phyloP scores from a whole-genome alignment of 139 green algal genomes.

The Chlorella sp. region DNA sequence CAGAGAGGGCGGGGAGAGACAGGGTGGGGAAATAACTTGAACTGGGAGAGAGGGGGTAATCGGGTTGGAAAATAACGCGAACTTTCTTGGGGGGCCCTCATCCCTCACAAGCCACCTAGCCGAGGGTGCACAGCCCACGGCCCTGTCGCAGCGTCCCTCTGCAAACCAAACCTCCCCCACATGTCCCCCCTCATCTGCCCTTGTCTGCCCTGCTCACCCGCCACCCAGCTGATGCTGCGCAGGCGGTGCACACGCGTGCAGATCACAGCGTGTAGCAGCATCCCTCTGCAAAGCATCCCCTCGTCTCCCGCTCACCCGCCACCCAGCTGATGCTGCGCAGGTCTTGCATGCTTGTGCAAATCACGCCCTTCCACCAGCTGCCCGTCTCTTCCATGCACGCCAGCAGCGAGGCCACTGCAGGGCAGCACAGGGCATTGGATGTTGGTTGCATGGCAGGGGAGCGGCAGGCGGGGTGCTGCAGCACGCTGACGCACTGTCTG shows the following conservation, averaged over 20 bases:
- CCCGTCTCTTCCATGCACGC: slow-evolving; percentile 27
- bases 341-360: background rate
- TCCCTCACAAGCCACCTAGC: background rate
- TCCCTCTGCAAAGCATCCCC: background rate
- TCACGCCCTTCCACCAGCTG: slow-evolving; percentile 9
- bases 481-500: no score
- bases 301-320: background rate
- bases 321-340: slow-evolving; percentile 11
- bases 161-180: no score
- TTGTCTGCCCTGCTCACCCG: background rate
- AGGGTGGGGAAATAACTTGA: no score
- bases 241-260: background rate
- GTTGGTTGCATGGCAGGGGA: no score
- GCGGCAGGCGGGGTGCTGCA: no score
- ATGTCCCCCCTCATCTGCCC: no score
- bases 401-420: background rate
- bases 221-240: background rate
- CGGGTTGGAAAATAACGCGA: background rate
- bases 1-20: no score
- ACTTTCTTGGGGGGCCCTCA: background rate
- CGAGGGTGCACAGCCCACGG: no score
- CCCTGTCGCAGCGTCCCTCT: background rate
- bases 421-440: no score
- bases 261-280: no score
- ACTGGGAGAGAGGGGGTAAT: no score